These are phyloP conservation scores for Talaromyces sp. DNA, from an alignment of 2,329 filamentous ascomycete genomes.

Conservation along the genomic window DNA sequence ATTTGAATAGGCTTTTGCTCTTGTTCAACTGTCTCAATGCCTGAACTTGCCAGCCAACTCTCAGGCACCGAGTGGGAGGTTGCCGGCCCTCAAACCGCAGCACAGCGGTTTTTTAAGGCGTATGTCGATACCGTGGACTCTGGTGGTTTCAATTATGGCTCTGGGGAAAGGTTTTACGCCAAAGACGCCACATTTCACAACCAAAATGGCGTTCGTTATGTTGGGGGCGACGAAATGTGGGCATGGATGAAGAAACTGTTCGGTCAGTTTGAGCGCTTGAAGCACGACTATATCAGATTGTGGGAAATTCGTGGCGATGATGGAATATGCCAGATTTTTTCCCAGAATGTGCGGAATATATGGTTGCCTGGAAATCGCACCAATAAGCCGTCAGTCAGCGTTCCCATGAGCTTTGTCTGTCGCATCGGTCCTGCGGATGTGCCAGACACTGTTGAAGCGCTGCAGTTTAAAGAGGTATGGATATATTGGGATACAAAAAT, in stretches of 20 bases:
- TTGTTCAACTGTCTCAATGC: background rate
- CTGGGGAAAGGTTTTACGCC: constrained; percentile 7
- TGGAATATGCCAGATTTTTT: constrained; percentile 4
- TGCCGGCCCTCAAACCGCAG: constrained; percentile 5
- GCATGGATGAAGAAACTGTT: constrained; percentile 14
- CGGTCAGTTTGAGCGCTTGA: constrained; percentile 7
- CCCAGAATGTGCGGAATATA: constrained; percentile 7
- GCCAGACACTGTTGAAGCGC: constrained; percentile 1
- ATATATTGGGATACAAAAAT: constrained; percentile 9
- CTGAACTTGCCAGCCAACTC: constrained; percentile 7
- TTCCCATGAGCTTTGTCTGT: constrained; percentile 8
- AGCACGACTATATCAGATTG: constrained; percentile 7
- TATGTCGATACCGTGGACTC: constrained; percentile 11
- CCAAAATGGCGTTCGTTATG: constrained; percentile 12
- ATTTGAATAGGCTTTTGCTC: too few species aligned
- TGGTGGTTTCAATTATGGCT: constrained; percentile 10
- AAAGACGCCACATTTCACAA: constrained; percentile 9
- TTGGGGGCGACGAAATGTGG: constrained; percentile 12
- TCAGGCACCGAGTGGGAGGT: constrained; percentile 5
- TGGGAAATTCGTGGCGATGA: constrained; percentile 10
- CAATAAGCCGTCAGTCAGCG: constrained; percentile 6
- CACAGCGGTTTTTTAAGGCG: constrained; percentile 10
- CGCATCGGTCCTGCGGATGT: constrained; percentile 7
- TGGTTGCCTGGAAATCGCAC: constrained; percentile 6
- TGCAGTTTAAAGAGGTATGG: constrained; percentile 9